Conservation (phyloP, 768 basidiomycete species). For the Dacryopinax primogenitus region DNA sequence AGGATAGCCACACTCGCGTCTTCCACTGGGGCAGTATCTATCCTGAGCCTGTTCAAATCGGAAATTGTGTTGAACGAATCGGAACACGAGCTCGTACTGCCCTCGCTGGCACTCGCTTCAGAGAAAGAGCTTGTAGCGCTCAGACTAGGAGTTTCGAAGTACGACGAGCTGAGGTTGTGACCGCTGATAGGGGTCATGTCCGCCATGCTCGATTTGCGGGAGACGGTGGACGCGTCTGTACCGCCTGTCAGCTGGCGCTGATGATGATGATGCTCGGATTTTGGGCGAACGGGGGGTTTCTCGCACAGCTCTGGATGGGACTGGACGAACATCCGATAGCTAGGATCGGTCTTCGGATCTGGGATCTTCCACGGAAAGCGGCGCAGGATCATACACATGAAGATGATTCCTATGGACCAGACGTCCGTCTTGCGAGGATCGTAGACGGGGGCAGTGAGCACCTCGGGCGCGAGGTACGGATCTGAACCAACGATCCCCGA, state of each 20-base stretch:
- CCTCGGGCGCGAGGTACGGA: conserved; percentile 96
- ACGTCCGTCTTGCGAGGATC: conserved; percentile 97
- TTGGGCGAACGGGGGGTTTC: conserved; percentile 24
- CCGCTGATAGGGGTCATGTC: conserved; percentile 6
- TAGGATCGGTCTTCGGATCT: conserved; percentile 82
- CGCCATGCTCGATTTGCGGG: conserved; percentile 9
- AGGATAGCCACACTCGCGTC: conserved; percentile 6
- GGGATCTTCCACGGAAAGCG: conserved; percentile 99
- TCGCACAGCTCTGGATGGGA: conserved; percentile 77
- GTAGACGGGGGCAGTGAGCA: conserved; percentile 64
- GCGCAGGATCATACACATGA: conserved; percentile 96
- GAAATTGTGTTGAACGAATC: not conserved
- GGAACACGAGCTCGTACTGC: conserved; percentile 10
- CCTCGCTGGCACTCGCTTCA: conserved; percentile 4
- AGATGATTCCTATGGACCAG: conserved; percentile 96
- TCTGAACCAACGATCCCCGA: conserved; percentile 92
- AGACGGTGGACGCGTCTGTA: conserved; percentile 8
- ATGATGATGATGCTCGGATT: not conserved
- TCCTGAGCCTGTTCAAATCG: not conserved
- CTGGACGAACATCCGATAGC: conserved; percentile 81
- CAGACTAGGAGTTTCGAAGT: conserved; percentile 1
- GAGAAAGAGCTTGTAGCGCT: not conserved
- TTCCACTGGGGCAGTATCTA: conserved; percentile 12
- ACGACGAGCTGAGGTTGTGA: not conserved
- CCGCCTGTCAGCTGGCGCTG: not conserved